Conservation (phyloP, 2,329 filamentous ascomycete species). For the Diaporthe amygdali region DNA sequence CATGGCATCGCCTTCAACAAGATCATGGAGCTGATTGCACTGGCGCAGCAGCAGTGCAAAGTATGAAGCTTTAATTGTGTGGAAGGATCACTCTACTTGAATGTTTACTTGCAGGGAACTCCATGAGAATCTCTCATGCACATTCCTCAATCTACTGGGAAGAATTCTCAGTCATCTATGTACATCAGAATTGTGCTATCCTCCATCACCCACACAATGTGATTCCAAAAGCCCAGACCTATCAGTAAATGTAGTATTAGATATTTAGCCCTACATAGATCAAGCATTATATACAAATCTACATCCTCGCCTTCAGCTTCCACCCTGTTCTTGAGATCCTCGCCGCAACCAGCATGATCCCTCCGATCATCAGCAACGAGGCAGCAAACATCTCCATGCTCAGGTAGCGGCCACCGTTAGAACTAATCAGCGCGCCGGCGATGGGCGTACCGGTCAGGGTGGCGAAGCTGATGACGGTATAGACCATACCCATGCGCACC, state of each 20-base stretch:
- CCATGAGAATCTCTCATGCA: not conserved
- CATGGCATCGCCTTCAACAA: not conserved
- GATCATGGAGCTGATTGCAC: not conserved
- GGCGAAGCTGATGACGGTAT: slow-evolving; percentile 59
- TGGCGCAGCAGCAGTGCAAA: not conserved
- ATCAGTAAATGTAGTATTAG: not conserved
- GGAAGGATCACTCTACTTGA: not conserved
- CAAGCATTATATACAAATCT: not conserved
- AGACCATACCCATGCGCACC: slow-evolving; percentile 63
- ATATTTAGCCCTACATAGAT: not conserved
- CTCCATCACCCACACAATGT: not conserved
- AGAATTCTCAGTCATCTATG: not conserved
- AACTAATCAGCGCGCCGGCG: slow-evolving; percentile 53
- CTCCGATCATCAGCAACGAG: slow-evolving; percentile 46
- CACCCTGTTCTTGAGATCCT: slow-evolving; percentile 46
- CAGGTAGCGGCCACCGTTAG: slow-evolving; percentile 44
- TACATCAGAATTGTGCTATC: not conserved
- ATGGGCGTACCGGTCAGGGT: slow-evolving; percentile 57
- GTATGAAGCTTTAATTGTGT: not conserved
- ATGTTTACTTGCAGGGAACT: not conserved
- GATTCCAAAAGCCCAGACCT: not conserved
- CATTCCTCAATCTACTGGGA: not conserved
- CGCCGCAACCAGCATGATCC: slow-evolving; percentile 43
- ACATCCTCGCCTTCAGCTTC: slow-evolving; percentile 42
- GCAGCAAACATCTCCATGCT: slow-evolving; percentile 57